These are phyloP conservation scores for Pseudoscleropodium purum DNA, from an alignment of 225 moss, liverwort and hornwort genomes.

Conservation along the genomic window DNA sequence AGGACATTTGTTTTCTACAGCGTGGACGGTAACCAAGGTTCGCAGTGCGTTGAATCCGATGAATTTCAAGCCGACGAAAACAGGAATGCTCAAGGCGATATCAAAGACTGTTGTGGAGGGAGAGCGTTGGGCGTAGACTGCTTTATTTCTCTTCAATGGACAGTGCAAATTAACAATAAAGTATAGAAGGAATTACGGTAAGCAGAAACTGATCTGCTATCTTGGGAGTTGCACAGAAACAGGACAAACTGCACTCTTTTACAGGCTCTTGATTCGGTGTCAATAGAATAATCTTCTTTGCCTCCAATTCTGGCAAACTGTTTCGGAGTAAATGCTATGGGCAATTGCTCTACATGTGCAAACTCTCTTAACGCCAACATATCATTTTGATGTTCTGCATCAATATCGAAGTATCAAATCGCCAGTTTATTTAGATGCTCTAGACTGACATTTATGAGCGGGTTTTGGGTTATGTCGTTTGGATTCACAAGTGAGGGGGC, in stretches of 20 bases:
- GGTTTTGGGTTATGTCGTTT: neutral
- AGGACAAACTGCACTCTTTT: neutral
- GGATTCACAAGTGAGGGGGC: neutral
- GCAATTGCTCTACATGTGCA: neutral
- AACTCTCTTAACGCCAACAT: neutral
- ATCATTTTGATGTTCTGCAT: neutral
- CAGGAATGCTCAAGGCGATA: conserved; percentile 30
- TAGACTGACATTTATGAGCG: neutral
- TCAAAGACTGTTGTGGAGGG: conserved; percentile 27
- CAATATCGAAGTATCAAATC: neutral
- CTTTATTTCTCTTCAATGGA: neutral
- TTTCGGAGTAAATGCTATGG: neutral
- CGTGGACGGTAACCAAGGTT: conserved; percentile 38
- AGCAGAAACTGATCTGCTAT: neutral
- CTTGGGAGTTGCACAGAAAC: neutral
- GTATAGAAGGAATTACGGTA: neutral
- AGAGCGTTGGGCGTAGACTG: neutral
- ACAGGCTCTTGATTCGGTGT: neutral
- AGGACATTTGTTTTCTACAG: conserved; percentile 41
- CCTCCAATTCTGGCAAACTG: neutral
- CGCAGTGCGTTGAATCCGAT: conserved; percentile 41
- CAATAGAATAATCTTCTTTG: neutral
- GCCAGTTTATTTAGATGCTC: neutral
- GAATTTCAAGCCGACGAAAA: conserved; percentile 11
- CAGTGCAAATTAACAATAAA: neutral